Evolutionary conservation across 768 basidiomycete species (phyloP), one percentile per base, ranked within the genome.

Genomic region (Melanogaster broomeanus): DNA sequence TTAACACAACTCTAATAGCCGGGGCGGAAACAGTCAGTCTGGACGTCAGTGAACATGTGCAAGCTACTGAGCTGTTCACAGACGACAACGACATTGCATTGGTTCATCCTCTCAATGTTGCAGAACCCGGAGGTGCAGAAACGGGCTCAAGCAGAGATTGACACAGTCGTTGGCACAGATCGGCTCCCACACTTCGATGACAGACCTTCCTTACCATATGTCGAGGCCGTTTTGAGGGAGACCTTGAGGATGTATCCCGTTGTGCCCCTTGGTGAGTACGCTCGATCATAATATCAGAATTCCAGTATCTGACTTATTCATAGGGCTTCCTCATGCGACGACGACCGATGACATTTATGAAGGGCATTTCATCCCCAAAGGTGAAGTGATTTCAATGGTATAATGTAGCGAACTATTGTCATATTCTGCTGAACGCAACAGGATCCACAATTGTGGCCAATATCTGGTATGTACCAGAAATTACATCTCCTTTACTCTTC

Each of bases 21-120:
- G 52, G n/a, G 16, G 55, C 51, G 18, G 66, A 58, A 43, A 56
- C 63, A 0, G 56, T 58, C 7, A 34, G 64, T 55, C 4, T 18
- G 4, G 21, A 18, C 21, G 3, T 4, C 1, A 41, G 2, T 24
- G n/a, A 15, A 18, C 30, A 25, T 6, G 10, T 49, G 10, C 49
- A 15, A 41, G 5, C 25, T 9, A 15, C 27, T 54, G 27, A 42
- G 3, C 30, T 13, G 48, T 43, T 45, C 10, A 16, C 24, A 59
- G 56, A 48, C 51, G 2, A n/a, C 42, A 1, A 34, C 64, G 1
- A 54, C 49, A 12, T 30, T 58, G 39, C 50, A 51, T 21, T 48
- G 39, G 2, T 72, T 74, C 48, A 54, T 72, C 50, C 55, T 72
- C n/a, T 63, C 62, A 12, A 73, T 72, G 65, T 25, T 64, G 8